A percentile compares a stretch with the other conserved stretches of the same genome.
Conservation (phyloP, 208 protist species). For the Trypanosoma lewisi region DNA sequence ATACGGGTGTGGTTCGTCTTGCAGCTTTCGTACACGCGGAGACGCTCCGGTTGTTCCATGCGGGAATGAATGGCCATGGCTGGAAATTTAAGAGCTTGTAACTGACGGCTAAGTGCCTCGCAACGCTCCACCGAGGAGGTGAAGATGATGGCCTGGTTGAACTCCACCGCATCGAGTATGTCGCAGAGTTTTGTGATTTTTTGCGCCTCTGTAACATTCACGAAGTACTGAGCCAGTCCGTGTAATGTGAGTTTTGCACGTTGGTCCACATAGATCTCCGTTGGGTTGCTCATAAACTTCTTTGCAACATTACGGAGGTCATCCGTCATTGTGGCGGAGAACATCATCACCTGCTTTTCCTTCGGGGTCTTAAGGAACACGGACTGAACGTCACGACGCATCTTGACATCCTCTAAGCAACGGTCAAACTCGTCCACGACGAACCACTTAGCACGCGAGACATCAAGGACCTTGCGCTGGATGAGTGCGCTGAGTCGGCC, state of each 20-base stretch:
- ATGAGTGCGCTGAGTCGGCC: slow-evolving; percentile 95
- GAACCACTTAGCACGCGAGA: slow-evolving; percentile 97
- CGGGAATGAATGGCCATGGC: slow-evolving; percentile 95
- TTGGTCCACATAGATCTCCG: slow-evolving; percentile 98
- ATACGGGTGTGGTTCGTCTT: slow-evolving; percentile 98
- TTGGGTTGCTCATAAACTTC: slow-evolving; percentile 97
- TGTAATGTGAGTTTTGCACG: slow-evolving; percentile 98
- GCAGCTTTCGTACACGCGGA: slow-evolving; percentile 94
- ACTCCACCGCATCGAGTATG: slow-evolving; percentile 98
- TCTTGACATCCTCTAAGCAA: slow-evolving; percentile 95
- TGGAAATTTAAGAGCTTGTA: slow-evolving; percentile 96
- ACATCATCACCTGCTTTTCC: slow-evolving; percentile 99
- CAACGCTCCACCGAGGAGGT: slow-evolving; percentile 94
- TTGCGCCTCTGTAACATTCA: slow-evolving; percentile 95
- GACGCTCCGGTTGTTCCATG: slow-evolving; percentile 94
- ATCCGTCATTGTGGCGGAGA: slow-evolving; percentile 98
- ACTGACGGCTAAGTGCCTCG: slow-evolving; percentile 93
- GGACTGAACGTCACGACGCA: slow-evolving; percentile 97
- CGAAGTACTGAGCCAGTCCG: slow-evolving; percentile 98
- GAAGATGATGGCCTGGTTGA: slow-evolving; percentile 99
- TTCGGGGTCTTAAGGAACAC: slow-evolving; percentile 97
- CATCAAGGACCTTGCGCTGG: slow-evolving; percentile 89
- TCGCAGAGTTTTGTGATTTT: slow-evolving; percentile 98
- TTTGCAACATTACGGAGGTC: slow-evolving; percentile 94
- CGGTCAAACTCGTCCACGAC: slow-evolving; percentile 99